Evolutionary conservation across 257 asterid species (phyloP), one percentile per base, ranked within the genome.

Genomic region (Hygrophila difformis): DNA sequence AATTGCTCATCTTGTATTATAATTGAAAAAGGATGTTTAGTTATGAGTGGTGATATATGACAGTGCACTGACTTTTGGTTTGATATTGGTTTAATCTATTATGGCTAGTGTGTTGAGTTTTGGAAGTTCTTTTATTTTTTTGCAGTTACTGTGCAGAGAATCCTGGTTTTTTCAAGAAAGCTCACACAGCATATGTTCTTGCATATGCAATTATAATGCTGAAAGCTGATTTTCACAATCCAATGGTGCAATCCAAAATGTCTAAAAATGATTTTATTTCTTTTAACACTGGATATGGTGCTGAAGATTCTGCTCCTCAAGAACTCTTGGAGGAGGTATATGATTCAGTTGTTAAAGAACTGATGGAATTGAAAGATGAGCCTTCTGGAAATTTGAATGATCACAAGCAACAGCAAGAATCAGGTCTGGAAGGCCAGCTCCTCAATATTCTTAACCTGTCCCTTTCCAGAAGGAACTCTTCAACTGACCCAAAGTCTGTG

Each of bases 161-260:
- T 62, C 95, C 99, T 51, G 88, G 84, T 56, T 57, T 81, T 53
- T 91, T 91, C 72, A 91, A 78, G 85, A 86, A 70, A 57, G 99
- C 99, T 44, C 92, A 91, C 67, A 68, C 93, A 21, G 97, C 93
- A 17, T 91, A 91, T 67, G 88, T 86, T 62, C 93, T 91, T 53
- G 97, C 94, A 42, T 86, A 86, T 81, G 87, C 97, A 28, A 76
- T 78, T 72, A 78, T 91, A 61, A 66, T 86, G 95, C 75, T 91
- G 67, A 81, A 78, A 48, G 74, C 95, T 45, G 95, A 82, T 78
- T 84, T 87, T 68, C 94, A 91, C 71, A 72, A 73, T 67, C 89
- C 87, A 42, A 74, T 63, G 78, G 85, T 74, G 63, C 75, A 82
- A 82, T 84, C 78, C 15, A 86, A 78, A 81, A 76, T 86, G 89